These are phyloP conservation scores for Suhomyces sp. DNA, from an alignment of 805 yeast genomes.

Conservation along the genomic window DNA sequence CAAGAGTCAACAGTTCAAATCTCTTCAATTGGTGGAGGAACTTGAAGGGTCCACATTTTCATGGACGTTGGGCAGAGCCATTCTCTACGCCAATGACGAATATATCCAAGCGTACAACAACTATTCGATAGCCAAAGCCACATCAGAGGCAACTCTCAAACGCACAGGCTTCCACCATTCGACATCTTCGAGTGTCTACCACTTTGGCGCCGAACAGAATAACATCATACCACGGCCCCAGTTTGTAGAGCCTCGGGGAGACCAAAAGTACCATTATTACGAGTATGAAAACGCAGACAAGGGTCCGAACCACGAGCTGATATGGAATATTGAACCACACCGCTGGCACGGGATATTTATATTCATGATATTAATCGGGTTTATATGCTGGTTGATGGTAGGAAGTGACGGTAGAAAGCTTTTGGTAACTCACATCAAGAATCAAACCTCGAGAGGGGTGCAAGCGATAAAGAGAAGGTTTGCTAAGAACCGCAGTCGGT, in stretches of 20 bases:
- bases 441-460: no score
- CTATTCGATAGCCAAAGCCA: slow-evolving; percentile 5
- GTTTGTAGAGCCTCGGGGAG: slow-evolving; percentile 21
- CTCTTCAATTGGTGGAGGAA: slow-evolving; percentile 44
- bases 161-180: slow-evolving; percentile 50
- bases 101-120: slow-evolving; percentile 42
- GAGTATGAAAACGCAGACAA: slow-evolving; percentile 30
- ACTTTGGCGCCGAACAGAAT: slow-evolving; percentile 52
- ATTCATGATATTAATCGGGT: slow-evolving; percentile 22
- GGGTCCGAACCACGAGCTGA: slow-evolving; percentile 32
- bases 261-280: slow-evolving; percentile 18
- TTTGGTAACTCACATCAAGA: background rate
- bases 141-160: slow-evolving; percentile 10
- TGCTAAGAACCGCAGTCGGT: background rate
- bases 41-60: slow-evolving; percentile 45
- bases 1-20: slow-evolving; percentile 17
- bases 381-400: slow-evolving; percentile 31
- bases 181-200: slow-evolving; percentile 46
- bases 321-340: slow-evolving; percentile 45
- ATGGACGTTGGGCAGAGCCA: slow-evolving; percentile 61
- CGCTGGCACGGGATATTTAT: slow-evolving; percentile 38
- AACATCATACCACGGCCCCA: slow-evolving; percentile 44
- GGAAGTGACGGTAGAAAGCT: slow-evolving; percentile 19
- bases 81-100: slow-evolving; percentile 59
- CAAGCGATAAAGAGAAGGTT: background rate